Evolutionary conservation across 1,284 basidiomycete species (phyloP), one percentile per base, ranked within the genome.

Genomic region (Singerocomus inundabilis): DNA sequence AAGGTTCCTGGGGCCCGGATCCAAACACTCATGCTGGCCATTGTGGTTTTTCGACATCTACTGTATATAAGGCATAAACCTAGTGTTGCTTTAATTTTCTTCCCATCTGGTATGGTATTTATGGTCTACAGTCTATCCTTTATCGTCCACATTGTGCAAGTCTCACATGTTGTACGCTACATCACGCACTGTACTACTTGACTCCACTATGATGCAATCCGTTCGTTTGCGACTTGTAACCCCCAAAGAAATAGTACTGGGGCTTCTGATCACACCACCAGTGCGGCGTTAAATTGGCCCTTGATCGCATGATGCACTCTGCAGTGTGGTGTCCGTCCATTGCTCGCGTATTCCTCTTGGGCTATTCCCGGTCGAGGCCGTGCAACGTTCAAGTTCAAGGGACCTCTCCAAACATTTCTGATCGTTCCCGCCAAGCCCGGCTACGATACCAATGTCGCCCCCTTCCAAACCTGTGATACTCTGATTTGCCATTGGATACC

Each of bases 231-330:
- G 2, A 55, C 24, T 38, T 39, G 26, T 42, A 12, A 35, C 40
- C 40, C 29, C 24, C n/a, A 12, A 32, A 46, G 24, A 53, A 16
- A 53, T 21, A 18, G n/a, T n/a, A n/a, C n/a, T 13, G 12, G n/a
- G 15, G 18, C 28, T 49, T 46, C 37, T 35, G 30, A 32, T 11
- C 44, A 54, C 40, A 28, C 21, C 39, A 42, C 37, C 16, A 35
- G 5, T 48, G 59, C 59, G 62, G 62, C 26, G 42, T 36, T 63
- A 52, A 31, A 48, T 44, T 54, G 61, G 59, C 48, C 15, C 35
- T 50, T 43, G 60, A 31, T 48, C 36, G 24, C 49, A 58, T 8
- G 47, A 47, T 57, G 53, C 29, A 34, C 30, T 26, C 31, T n/a
- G 18, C 39, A 47, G 39, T 34, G 28, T 37, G 48, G 38, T 50